These are phyloP conservation scores for Cyclocybe cylindracea DNA, from an alignment of 768 basidiomycete species.

Conservation along the genomic window DNA sequence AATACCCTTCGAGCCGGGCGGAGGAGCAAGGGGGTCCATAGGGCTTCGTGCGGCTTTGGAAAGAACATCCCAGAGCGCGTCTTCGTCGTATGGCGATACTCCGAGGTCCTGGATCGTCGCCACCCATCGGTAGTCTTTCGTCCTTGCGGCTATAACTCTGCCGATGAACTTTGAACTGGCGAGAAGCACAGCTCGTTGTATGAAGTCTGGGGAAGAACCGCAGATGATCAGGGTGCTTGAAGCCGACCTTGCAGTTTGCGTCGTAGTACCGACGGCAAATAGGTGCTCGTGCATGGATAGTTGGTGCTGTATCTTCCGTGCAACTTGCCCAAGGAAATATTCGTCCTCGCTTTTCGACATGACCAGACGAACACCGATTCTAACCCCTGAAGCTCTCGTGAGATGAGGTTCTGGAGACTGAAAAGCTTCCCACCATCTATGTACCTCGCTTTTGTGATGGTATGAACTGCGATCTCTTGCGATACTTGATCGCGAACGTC, in stretches of 20 bases:
- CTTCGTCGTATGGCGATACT: constrained; percentile 57
- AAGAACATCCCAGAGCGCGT: constrained; percentile 71
- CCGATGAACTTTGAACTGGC: constrained; percentile 71
- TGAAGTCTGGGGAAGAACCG: constrained; percentile 53
- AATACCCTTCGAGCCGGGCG: constrained; percentile 64
- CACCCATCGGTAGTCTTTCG: constrained; percentile 32
- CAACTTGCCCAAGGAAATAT: constrained; percentile 57
- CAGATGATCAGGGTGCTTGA: constrained; percentile 57
- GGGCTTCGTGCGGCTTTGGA: constrained; percentile 59
- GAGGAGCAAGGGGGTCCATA: constrained; percentile 62
- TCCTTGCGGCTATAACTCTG: constrained; percentile 43
- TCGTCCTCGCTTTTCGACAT: constrained; percentile 60
- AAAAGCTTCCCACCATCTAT: constrained; percentile 40
- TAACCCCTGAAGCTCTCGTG: constrained; percentile 34
- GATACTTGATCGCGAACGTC: constrained; percentile 64
- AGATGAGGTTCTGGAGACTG: background rate
- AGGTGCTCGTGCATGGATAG: constrained; percentile 46
- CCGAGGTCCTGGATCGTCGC: constrained; percentile 58
- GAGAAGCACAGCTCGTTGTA: constrained; percentile 70
- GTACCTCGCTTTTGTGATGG: constrained; percentile 48
- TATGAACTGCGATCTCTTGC: constrained; percentile 53
- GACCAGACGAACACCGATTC: constrained; percentile 61
- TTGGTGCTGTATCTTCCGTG: constrained; percentile 43
- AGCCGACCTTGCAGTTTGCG: constrained; percentile 22
- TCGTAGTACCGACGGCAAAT: constrained; percentile 56